Percentiles rank a stretch among this genome's conserved stretches.
Evolutionary conservation across 805 yeast genomes (phyloP).

Genomic region (Candida lessepsii): DNA sequence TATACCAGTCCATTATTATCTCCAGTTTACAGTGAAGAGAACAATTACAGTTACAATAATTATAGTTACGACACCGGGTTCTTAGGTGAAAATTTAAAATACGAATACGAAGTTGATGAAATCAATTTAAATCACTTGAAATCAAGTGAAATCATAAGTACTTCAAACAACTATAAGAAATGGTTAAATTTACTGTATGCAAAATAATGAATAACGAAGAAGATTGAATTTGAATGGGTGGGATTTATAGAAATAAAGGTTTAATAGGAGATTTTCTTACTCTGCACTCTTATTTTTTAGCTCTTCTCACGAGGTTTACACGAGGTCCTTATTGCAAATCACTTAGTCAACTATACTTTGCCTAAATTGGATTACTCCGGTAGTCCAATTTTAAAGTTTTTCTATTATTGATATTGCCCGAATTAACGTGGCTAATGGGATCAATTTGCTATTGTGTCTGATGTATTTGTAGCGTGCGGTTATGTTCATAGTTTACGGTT

Average conservation of each 20-base stretch:
- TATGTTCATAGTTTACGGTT: too few relatives aligned
- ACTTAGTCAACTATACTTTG: too few relatives aligned
- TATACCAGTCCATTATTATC: slow-evolving; percentile 33
- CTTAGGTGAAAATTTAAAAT: background rate
- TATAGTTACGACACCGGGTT: background rate
- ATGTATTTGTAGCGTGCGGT: too few relatives aligned
- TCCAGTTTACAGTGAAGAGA: slow-evolving; percentile 8
- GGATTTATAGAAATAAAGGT: slow-evolving; percentile 6
- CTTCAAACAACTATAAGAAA: slow-evolving; percentile 16
- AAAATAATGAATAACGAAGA: slow-evolving; percentile 5
- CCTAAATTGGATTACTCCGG: too few relatives aligned
- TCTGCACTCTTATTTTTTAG: too few relatives aligned
- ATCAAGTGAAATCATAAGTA: slow-evolving; percentile 8
- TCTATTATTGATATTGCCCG: too few relatives aligned
- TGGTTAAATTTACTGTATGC: slow-evolving; percentile 16
- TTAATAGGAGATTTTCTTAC: background rate
- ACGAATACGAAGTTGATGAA: slow-evolving; percentile 13
- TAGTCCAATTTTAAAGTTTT: too few relatives aligned
- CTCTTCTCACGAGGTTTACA: too few relatives aligned
- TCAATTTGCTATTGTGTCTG: too few relatives aligned
- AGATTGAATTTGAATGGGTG: background rate
- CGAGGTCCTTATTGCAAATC: too few relatives aligned
- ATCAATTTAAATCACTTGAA: slow-evolving; percentile 13
- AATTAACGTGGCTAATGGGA: too few relatives aligned
- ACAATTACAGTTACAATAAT: background rate